Evolutionary conservation across 1,284 basidiomycete genomes (phyloP).

Genomic region (Pseudomicrostroma phylloplanum): DNA sequence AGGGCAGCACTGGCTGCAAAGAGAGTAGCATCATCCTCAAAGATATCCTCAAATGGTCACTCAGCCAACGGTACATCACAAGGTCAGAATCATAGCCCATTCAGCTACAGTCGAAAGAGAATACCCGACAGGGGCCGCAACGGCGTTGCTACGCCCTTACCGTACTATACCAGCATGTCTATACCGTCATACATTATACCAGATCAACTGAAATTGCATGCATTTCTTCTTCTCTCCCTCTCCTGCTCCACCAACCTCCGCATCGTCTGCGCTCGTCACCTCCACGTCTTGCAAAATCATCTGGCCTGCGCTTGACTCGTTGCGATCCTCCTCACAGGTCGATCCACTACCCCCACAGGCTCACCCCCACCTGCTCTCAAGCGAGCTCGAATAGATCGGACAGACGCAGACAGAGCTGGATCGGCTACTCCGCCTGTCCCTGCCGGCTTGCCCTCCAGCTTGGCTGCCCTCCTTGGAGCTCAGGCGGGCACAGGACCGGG

Average conservation of each 20-base stretch:
- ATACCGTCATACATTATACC: background rate
- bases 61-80: background rate
- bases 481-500: background rate
- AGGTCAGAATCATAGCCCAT: background rate
- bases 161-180: background rate
- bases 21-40: background rate
- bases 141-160: no score
- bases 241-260: background rate
- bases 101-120: background rate
- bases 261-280: background rate
- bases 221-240: slow-evolving; percentile 2
- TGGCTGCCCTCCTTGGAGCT: slow-evolving; percentile 5
- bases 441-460: slow-evolving; percentile 1
- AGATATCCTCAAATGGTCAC: background rate
- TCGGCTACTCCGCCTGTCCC: background rate
- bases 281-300: background rate
- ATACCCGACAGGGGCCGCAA: background rate
- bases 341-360: slow-evolving; percentile 2
- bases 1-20: background rate
- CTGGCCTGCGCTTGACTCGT: background rate
- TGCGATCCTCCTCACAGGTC: background rate
- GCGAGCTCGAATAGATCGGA: background rate
- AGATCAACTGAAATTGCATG: slow-evolving; percentile 4
- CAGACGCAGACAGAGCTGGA: background rate
- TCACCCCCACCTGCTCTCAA: background rate